Percentiles rank a stretch among this genome's conserved stretches.
Conservation (phyloP, 495 filamentous ascomycete species). For the Tetracladium marchalianum region DNA sequence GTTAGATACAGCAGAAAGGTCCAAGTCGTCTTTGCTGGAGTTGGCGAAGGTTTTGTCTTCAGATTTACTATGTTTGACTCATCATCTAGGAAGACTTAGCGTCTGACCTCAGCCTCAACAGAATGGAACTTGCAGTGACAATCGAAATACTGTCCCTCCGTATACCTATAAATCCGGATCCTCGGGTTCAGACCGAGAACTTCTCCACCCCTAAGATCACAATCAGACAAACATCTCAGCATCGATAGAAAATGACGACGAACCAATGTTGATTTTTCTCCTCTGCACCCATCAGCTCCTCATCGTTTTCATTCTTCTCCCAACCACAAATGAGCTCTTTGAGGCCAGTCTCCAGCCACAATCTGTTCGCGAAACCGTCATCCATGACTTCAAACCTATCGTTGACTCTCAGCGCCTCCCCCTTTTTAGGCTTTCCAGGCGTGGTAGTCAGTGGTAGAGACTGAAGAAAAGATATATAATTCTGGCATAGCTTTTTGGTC, state of each 20-base stretch:
- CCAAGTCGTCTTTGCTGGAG: slow-evolving; percentile 77
- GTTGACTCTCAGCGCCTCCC: slow-evolving; percentile 79
- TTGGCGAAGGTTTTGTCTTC: slow-evolving; percentile 29
- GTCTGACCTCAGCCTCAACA: not conserved
- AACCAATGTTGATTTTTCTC: slow-evolving; percentile 28
- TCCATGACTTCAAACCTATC: slow-evolving; percentile 85
- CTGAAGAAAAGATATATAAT: slow-evolving; percentile 70
- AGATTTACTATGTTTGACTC: slow-evolving; percentile 63
- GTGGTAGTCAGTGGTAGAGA: slow-evolving; percentile 70
- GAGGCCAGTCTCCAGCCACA: slow-evolving; percentile 60
- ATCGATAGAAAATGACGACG: not conserved
- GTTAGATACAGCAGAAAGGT: slow-evolving; percentile 85
- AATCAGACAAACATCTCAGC: not conserved
- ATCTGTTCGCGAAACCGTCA: slow-evolving; percentile 54
- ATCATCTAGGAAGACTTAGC: slow-evolving; percentile 45
- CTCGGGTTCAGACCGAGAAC: slow-evolving; percentile 82
- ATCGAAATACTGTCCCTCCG: slow-evolving; percentile 78
- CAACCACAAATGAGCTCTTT: slow-evolving; percentile 36
- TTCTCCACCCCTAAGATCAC: slow-evolving; percentile 61
- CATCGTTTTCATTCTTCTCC: slow-evolving; percentile 19
- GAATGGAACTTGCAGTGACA: slow-evolving; percentile 61
- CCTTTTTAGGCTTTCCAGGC: slow-evolving; percentile 73
- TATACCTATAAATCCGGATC: slow-evolving; percentile 87
- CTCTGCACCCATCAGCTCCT: slow-evolving; percentile 15
- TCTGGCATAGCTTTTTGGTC: slow-evolving; percentile 68